Evolutionary conservation across 805 yeast species (phyloP), one percentile per base, ranked within the genome.

Genomic region (Cyberlindnera maritima): DNA sequence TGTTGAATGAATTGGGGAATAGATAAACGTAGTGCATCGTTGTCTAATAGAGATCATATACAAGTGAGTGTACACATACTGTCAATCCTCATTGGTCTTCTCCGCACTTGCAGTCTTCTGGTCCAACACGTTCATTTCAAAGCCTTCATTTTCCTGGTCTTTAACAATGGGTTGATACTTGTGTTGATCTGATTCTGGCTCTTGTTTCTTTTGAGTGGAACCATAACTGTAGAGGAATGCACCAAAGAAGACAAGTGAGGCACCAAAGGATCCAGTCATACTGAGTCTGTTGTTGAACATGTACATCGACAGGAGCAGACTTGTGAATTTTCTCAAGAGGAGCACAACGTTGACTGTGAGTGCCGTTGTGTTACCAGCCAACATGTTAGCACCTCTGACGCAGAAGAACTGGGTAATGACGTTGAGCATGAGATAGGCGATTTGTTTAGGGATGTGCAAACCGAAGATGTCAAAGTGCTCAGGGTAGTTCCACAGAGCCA

Each of bases 361-460:
- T 0, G 91, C 84, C n/a, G 77, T 69, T 1, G 83, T 72, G 8
- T 61, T 61, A 17, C 84, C 78, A 0, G 83, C 80, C 20, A 86
- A 65, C 56, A 69, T 70, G 57, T 81, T 83, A 12, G 85, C 92
- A 4, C 92, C 90, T 12, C 77, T 65, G 2, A 83, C 79, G 58
- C 95, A 86, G 3, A 80, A 43, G 53, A 75, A 71, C 61, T 83
- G 88, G 0, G 87, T 78, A 1, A 70, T 14, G 15, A 72, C 71
- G 56, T 81, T 83, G 13, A 70, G 52, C 3, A 64, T 12, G 17
- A 80, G 55, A 53, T 65, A 63, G 8, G 59, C 44, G 15, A 58
- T 43, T 37, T 56, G 65, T 32, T 55, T 52, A 2, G 69, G 60
- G 12, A 69, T 31, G 10, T 41, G 21, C 12, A 55, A 19, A 1